Conservation (phyloP, 257 asterid genomes). For the Solanum virginianum region DNA sequence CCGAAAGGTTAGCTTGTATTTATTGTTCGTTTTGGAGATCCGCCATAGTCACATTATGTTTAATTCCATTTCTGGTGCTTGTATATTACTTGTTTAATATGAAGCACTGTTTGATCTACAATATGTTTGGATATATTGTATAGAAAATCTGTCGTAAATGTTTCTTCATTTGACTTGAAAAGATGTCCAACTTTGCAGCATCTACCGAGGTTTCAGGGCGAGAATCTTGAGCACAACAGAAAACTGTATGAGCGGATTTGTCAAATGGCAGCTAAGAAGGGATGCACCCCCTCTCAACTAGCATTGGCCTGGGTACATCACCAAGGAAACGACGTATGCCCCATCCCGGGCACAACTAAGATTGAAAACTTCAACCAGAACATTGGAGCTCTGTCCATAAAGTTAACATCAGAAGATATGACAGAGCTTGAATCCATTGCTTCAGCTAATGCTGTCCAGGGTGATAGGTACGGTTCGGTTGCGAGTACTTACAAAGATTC, state of each 20-base stretch:
- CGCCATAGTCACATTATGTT: background rate
- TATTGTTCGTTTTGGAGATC: background rate
- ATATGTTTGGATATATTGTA: no score
- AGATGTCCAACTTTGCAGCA: background rate
- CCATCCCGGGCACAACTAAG: conserved; percentile 41
- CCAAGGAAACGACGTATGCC: conserved; percentile 38
- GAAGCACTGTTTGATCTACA: background rate
- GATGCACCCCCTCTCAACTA: conserved; percentile 40
- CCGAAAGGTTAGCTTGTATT: conserved; percentile 18
- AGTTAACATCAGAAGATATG: conserved; percentile 18
- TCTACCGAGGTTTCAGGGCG: conserved; percentile 26
- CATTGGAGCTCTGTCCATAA: conserved; percentile 18
- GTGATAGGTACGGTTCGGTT: conserved; percentile 19
- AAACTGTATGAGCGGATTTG: conserved; percentile 16
- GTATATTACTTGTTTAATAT: background rate
- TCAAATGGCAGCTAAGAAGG: conserved; percentile 22
- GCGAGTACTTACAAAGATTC: conserved; percentile 6
- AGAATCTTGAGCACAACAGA: conserved; percentile 31
- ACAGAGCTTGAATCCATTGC: conserved; percentile 29
- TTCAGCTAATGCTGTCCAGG: conserved; percentile 21
- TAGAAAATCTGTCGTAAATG: background rate
- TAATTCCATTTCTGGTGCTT: background rate
- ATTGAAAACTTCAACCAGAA: conserved; percentile 23
- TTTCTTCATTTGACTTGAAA: background rate
- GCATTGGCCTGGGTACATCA: conserved; percentile 58